Evolutionary conservation across 2,329 filamentous ascomycete genomes (phyloP).

Genomic region (Grosmannia huntii): DNA sequence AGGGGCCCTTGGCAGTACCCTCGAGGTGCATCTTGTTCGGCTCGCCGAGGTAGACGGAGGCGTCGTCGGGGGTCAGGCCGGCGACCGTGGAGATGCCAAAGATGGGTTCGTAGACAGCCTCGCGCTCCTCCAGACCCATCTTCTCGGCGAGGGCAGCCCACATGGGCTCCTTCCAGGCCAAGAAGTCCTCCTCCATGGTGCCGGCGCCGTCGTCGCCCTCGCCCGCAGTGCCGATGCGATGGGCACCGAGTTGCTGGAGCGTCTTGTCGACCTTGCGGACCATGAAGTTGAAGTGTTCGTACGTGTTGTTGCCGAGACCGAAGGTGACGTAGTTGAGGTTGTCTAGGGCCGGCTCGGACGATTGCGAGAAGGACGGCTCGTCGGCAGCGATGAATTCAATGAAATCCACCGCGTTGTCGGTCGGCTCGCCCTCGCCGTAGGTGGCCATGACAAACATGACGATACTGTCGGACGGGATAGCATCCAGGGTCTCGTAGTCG

Average conservation of each 20-base stretch:
- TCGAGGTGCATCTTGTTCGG: conserved; percentile 94
- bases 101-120: conserved; percentile 88
- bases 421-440: conserved; percentile 96
- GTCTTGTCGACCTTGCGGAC: conserved; percentile 80
- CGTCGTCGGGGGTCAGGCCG: conserved; percentile 58
- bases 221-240: conserved; percentile 74
- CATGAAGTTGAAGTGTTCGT: conserved; percentile 99
- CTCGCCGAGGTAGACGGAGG: conserved; percentile 86
- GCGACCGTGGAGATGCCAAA: conserved; percentile 72
- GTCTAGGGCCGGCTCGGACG: conserved; percentile 57
- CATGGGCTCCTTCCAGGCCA: conserved; percentile 99
- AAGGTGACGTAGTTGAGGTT: conserved; percentile 92
- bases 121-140: conserved; percentile 86
- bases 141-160: conserved; percentile 74
- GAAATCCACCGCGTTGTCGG: conserved; percentile 97
- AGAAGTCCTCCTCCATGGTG: conserved; percentile 98
- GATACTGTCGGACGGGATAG: conserved; percentile 78
- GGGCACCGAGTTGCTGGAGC: conserved; percentile 69
- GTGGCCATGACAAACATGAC: conserved; percentile 93
- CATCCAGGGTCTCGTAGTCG: conserved; percentile 88
- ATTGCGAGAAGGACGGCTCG: conserved; percentile 67
- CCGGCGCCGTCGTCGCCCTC: conserved; percentile 96
- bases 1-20: conserved; percentile 71
- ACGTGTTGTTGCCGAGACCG: conserved; percentile 96
- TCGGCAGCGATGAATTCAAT: conserved; percentile 89